These are phyloP conservation scores for Thelonectria olida DNA, from an alignment of 2,329 filamentous ascomycete species.

Conservation along the genomic window DNA sequence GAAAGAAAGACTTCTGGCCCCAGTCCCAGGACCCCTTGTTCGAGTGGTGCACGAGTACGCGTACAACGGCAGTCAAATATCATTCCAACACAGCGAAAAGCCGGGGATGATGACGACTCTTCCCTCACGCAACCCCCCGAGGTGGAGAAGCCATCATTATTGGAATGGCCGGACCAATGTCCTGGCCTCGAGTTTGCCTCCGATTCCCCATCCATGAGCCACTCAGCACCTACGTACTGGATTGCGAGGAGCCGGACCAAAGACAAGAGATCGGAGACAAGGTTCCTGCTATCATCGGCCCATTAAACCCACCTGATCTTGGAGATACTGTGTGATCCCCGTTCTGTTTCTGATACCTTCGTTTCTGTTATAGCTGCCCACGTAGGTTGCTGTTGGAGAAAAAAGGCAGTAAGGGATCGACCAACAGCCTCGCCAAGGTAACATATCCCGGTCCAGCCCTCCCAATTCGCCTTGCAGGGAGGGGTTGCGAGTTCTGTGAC, in stretches of 20 bases:
- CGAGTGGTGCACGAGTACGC: conserved; percentile 3
- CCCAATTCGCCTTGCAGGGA: not conserved
- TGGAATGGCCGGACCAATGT: not conserved
- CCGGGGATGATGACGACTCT: conserved; percentile 6
- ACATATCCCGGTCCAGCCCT: not conserved
- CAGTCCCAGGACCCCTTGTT: not conserved
- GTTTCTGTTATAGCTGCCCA: not conserved
- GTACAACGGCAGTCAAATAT: not conserved
- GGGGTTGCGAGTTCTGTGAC: too few species aligned
- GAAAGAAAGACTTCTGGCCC: not conserved
- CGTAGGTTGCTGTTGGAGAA: not conserved
- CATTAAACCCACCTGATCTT: conserved; percentile 1
- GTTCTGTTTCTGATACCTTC: not conserved
- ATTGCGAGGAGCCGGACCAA: not conserved
- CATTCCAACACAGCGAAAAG: not conserved
- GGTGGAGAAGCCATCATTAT: not conserved
- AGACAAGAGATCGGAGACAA: not conserved
- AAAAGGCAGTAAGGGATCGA: too few species aligned
- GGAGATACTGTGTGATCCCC: not conserved
- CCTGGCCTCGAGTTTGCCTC: not conserved
- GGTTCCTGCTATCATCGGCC: not conserved
- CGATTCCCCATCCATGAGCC: not conserved
- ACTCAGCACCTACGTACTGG: not conserved
- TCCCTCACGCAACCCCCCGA: not conserved
- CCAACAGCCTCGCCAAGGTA: not conserved